phyloP scores from a whole-genome alignment of 1,284 basidiomycete species.

The Sutorius eximius region DNA sequence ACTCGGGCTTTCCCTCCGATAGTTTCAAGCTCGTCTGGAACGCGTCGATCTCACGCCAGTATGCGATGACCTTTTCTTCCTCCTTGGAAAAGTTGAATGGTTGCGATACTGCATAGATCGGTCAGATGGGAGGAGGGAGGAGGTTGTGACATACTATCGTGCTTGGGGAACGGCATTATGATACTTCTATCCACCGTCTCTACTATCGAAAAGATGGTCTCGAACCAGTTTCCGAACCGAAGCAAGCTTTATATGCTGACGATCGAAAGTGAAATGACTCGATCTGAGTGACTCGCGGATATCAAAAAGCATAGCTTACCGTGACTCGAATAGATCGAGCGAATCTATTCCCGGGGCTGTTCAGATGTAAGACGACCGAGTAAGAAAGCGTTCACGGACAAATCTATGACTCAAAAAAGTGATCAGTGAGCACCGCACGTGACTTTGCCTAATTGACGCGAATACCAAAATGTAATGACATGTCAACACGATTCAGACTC shows the following conservation, averaged over 20 bases:
- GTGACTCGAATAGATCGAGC: background rate
- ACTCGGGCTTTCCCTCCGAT: slow-evolving; percentile 86
- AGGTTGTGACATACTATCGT: slow-evolving; percentile 27
- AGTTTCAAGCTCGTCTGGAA: slow-evolving; percentile 94
- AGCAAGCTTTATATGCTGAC: background rate
- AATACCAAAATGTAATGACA: background rate
- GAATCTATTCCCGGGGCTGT: background rate
- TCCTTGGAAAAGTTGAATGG: slow-evolving; percentile 89
- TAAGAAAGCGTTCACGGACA: background rate
- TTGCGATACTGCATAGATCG: slow-evolving; percentile 52
- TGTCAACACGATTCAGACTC: background rate
- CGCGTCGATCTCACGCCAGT: slow-evolving; percentile 97
- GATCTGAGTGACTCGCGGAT: slow-evolving; percentile 8
- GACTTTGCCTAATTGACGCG: background rate
- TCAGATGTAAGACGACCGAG: background rate
- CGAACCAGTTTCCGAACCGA: background rate
- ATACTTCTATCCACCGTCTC: background rate
- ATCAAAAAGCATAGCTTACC: background rate
- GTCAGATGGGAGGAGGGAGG: slow-evolving; percentile 10
- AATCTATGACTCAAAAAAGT: background rate
- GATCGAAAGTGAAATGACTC: slow-evolving; percentile 9
- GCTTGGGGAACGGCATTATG: slow-evolving; percentile 34
- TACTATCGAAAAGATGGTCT: slow-evolving; percentile 1
- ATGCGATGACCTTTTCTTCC: slow-evolving; percentile 90
- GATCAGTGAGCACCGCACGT: background rate